phyloP scores from a whole-genome alignment of 345 rosid species.

The Limnanthes douglasii region DNA sequence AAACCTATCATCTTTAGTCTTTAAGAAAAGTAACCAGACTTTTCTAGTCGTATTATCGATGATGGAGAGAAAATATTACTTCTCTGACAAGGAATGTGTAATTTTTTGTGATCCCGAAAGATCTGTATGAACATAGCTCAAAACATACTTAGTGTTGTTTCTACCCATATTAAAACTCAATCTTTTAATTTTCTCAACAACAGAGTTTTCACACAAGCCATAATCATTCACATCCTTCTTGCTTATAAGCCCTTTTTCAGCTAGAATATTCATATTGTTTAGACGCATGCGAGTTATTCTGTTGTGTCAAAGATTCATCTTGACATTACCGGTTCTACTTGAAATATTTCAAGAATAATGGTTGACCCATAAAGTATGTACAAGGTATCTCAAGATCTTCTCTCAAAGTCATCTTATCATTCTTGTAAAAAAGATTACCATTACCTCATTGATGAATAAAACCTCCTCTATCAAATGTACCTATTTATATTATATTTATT shows the following conservation, averaged over 20 bases:
- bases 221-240: too few species aligned
- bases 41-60: too few species aligned
- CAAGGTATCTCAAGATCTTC: neutral
- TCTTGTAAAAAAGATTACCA: neutral
- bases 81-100: too few species aligned
- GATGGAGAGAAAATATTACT: too few species aligned
- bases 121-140: neutral
- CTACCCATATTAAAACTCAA: neutral
- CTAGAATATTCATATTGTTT: too few species aligned
- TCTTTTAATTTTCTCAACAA: neutral
- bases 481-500: neutral
- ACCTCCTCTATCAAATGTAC: neutral
- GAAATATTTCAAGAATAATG: rapidly evolving
- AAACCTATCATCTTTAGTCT: too few species aligned
- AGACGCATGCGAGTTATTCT: too few species aligned
- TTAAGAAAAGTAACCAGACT: too few species aligned
- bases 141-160: neutral
- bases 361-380: neutral
- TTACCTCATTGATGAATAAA: neutral
- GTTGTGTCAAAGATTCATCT: neutral
- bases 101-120: too few species aligned
- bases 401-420: neutral
- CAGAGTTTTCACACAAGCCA: too few species aligned
- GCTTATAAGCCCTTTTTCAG: too few species aligned
- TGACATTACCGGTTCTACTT: neutral